phyloP scores from a whole-genome alignment of 768 basidiomycete species.

The Chiua virens region DNA sequence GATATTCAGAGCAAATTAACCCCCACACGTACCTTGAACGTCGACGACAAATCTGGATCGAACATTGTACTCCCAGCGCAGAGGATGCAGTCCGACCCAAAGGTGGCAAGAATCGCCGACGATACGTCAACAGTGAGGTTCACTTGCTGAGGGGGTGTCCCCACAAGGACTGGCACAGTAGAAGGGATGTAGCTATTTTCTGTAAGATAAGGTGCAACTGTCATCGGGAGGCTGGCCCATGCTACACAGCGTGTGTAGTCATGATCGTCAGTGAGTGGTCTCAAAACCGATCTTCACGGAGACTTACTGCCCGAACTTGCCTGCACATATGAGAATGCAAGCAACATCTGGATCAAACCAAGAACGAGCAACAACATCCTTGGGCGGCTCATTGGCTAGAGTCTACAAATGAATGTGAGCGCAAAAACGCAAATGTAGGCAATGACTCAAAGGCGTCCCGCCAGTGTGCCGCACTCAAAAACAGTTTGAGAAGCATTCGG shows the following conservation, averaged over 20 bases:
- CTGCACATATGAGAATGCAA: slow-evolving; percentile 1
- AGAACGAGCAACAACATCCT: neutral
- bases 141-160: slow-evolving; percentile 29
- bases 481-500: no score
- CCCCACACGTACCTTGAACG: slow-evolving; percentile 21
- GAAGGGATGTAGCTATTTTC: slow-evolving; percentile 10
- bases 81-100: slow-evolving; percentile 25
- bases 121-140: slow-evolving; percentile 24
- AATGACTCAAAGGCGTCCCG: no score
- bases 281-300: neutral
- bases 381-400: neutral
- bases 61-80: slow-evolving; percentile 23
- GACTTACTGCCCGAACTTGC: slow-evolving; percentile 17
- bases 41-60: slow-evolving; percentile 22
- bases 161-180: slow-evolving; percentile 20
- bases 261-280: neutral
- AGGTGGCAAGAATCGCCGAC: slow-evolving; percentile 13
- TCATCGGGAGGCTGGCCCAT: slow-evolving; percentile 27
- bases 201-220: slow-evolving; percentile 13
- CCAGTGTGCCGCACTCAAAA: no score
- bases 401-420: neutral
- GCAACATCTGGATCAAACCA: neutral
- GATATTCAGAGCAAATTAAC: neutral
- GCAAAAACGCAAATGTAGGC: neutral
- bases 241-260: slow-evolving; percentile 11